phyloP scores from a whole-genome alignment of 2,329 filamentous ascomycete genomes.

The Stemphylium vesicarium region DNA sequence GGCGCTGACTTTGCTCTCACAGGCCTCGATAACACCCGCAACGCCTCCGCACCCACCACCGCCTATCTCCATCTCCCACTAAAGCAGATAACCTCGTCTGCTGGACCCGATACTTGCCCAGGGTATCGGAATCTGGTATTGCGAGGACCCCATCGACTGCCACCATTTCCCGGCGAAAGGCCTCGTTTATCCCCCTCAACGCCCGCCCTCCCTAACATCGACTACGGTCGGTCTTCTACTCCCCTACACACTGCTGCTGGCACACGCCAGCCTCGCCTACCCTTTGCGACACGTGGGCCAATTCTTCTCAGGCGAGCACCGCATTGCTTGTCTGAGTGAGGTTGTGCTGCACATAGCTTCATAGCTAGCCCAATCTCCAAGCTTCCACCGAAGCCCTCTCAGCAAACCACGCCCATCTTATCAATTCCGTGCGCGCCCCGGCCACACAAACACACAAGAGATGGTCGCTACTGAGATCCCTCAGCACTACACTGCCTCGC shows the following conservation, averaged over 20 bases:
- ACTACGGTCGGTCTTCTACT: conserved; percentile 65
- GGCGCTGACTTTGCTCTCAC: conserved; percentile 19
- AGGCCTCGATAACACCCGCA: conserved; percentile 73
- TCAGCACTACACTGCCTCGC: conserved; percentile 80
- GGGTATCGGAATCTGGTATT: conserved; percentile 83
- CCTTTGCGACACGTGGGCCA: conserved; percentile 77
- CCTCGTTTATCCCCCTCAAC: conserved; percentile 81
- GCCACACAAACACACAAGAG: conserved; percentile 55
- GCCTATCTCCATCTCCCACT: conserved; percentile 27
- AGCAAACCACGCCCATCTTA: conserved; percentile 17
- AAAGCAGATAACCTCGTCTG: conserved; percentile 73
- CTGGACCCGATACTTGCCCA: conserved; percentile 82
- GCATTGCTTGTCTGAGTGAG: conserved; percentile 97
- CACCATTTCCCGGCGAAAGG: conserved; percentile 89
- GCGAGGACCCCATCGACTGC: conserved; percentile 66
- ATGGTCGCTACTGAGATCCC: conserved; percentile 88
- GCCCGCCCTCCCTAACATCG: conserved; percentile 91
- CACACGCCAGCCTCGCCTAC: conserved; percentile 76
- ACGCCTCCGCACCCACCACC: conserved; percentile 44
- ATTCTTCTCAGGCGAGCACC: conserved; percentile 93
- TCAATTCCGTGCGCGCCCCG: conserved; percentile 26
- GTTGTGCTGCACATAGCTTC: conserved; percentile 79
- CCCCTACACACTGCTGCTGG: conserved; percentile 71
- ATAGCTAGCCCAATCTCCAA: conserved; percentile 28
- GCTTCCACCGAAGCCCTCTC: conserved; percentile 4